Evolutionary conservation across 805 yeast species (phyloP), one percentile per base, ranked within the genome.

Genomic region (Wickerhamiella allomyrinae): DNA sequence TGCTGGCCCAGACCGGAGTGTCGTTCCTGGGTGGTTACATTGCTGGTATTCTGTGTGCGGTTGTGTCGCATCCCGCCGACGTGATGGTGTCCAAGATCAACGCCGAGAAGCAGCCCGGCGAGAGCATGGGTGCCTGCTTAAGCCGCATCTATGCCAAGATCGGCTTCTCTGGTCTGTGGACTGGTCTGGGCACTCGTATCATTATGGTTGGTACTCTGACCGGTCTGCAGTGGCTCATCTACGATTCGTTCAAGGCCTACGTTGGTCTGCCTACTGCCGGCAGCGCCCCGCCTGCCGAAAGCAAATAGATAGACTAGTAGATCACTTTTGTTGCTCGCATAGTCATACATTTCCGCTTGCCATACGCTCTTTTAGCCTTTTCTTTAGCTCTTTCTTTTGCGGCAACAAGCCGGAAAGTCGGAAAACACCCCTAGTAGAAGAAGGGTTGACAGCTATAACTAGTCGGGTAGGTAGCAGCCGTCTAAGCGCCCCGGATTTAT

Each of bases 31-130:
- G 95, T 62, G 97, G 98, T 60, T 89, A 89, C 67, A 74, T 89
- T 58, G 98, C 97, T 9, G 98, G 97, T 77, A 78, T 91, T 43
- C 75, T 87, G 67, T 89, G 96, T 69, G 97, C 98, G 7, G 67
- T 81, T 41, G 91, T 87, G 14, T 87, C 96, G 21, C 96, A 91
- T 62, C 98, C 98, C 17, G 97, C 97, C n/a, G 98, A 89, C 63
- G 96, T 89, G 25, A 79, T 91, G 94, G 97, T 89, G 20, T 82
- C 94, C 39, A 83, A 86, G 71, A 76, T 91, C 56, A 87, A 84
- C 60, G 71, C 79, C 46, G 86, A 76, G 54, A 76, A 73, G 55
- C 63, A 62, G 57, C 70, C 77, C 25, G 69, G 69, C 39, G 94
- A 86, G 65, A 57, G 79, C 5, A 69, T 73, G 54, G 77, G 78